These are phyloP conservation scores for Straminergon stramineum DNA, from an alignment of 225 moss, liverwort and hornwort species.

Conservation along the genomic window DNA sequence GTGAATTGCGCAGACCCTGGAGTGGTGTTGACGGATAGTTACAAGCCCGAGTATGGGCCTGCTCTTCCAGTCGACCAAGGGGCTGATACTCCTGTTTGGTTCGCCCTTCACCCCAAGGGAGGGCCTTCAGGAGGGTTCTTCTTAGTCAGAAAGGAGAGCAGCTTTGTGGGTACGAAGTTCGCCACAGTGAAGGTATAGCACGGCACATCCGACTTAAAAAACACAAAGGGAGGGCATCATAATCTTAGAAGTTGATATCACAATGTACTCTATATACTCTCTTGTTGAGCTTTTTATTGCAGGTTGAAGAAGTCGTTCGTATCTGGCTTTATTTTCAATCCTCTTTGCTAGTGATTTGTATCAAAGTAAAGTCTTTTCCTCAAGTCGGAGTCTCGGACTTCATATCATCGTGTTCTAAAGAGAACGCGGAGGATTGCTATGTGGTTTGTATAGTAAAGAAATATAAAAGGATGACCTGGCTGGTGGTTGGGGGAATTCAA, in stretches of 20 bases:
- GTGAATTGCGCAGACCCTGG: not conserved
- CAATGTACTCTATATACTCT: not conserved
- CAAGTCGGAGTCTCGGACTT: not conserved
- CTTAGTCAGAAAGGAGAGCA: not conserved
- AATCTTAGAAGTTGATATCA: no score
- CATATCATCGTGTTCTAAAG: not conserved
- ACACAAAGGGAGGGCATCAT: not conserved
- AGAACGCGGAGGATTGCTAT: not conserved
- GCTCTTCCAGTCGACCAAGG: not conserved
- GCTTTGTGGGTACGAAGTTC: not conserved
- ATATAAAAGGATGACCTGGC: not conserved
- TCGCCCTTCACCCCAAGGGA: not conserved
- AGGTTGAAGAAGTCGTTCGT: not conserved
- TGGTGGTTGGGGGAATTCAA: not conserved
- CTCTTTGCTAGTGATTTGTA: not conserved
- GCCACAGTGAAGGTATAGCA: not conserved
- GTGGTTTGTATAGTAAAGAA: not conserved
- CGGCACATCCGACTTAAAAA: not conserved
- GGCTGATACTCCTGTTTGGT: not conserved
- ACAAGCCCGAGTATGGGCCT: not conserved
- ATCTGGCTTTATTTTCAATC: not conserved
- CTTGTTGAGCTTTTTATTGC: not conserved
- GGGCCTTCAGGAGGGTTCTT: not conserved
- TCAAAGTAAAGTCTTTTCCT: not conserved
- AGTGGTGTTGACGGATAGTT: not conserved